phyloP scores from a whole-genome alignment of 2,329 filamentous ascomycete genomes.

The Pseudopithomyces maydicus region DNA sequence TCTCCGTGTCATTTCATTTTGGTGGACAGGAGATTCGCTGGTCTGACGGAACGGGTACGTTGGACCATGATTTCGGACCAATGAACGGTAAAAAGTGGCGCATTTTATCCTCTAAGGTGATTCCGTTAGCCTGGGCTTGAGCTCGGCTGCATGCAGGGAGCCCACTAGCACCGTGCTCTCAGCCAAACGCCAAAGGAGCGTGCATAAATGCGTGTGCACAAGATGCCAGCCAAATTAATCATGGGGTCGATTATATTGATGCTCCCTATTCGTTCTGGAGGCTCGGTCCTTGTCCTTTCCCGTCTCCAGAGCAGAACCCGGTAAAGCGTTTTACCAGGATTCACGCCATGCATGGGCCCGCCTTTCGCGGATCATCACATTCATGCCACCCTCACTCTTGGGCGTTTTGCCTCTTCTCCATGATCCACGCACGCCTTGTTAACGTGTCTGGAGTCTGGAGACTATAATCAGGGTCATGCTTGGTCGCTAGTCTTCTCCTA shows the following conservation, averaged over 20 bases:
- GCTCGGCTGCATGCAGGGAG: constrained; percentile 28
- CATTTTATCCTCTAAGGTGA: constrained; percentile 15
- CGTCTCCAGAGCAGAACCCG: constrained; percentile 33
- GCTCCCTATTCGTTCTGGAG: constrained; percentile 31
- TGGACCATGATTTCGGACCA: constrained; percentile 27
- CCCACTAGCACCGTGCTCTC: constrained; percentile 27
- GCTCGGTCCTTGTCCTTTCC: constrained; percentile 19
- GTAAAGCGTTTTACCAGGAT: constrained; percentile 32
- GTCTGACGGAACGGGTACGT: constrained; percentile 29
- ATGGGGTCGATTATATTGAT: constrained; percentile 26
- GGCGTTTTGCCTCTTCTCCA: constrained; percentile 26
- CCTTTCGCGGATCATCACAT: constrained; percentile 31
- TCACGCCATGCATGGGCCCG: constrained; percentile 31
- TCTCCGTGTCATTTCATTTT: constrained; percentile 30
- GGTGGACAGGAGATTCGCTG: constrained; percentile 26
- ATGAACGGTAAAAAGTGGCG: constrained; percentile 15
- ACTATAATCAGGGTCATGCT: constrained; percentile 14
- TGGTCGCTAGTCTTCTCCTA: constrained; percentile 11
- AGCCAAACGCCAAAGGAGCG: constrained; percentile 18
- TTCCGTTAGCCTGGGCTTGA: constrained; percentile 22
- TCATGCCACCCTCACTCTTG: constrained; percentile 34
- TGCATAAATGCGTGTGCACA: constrained; percentile 37
- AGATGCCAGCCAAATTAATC: constrained; percentile 38
- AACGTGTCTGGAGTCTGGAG: constrained; percentile 23
- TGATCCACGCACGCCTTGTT: constrained; percentile 31